Evolutionary conservation across 768 basidiomycete species (phyloP).

Genomic region (Cubamyces lactineus): DNA sequence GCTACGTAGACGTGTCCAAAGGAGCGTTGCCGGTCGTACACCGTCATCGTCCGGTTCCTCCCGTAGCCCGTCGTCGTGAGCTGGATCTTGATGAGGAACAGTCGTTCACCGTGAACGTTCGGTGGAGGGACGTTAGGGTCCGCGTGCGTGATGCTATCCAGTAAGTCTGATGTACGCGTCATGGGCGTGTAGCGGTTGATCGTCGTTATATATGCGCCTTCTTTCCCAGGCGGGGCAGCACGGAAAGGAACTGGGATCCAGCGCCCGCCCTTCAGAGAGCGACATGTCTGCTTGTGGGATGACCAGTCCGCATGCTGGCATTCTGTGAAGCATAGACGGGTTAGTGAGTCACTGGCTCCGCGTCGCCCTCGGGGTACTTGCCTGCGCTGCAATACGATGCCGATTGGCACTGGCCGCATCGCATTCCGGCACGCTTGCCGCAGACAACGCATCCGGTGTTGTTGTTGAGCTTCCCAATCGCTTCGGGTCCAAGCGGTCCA

Average conservation of each 20-base stretch:
- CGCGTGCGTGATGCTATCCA: not conserved
- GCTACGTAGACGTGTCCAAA: slow-evolving; percentile 39
- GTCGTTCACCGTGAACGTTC: slow-evolving; percentile 40
- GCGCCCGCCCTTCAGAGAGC: slow-evolving; percentile 42
- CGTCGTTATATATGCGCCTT: slow-evolving; percentile 8
- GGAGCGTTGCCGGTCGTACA: slow-evolving; percentile 46
- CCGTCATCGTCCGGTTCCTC: slow-evolving; percentile 27
- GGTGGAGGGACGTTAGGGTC: slow-evolving; percentile 25
- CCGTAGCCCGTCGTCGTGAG: slow-evolving; percentile 1
- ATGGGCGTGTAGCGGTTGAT: slow-evolving; percentile 28
- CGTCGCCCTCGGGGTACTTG: slow-evolving; percentile 2
- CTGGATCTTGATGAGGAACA: slow-evolving; percentile 47
- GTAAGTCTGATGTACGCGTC: slow-evolving; percentile 31
- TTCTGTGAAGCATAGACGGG: slow-evolving; percentile 25
- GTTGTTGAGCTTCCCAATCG: slow-evolving; percentile 41
- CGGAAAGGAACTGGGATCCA: slow-evolving; percentile 39
- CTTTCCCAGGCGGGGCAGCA: slow-evolving; percentile 12
- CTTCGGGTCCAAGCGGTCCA: slow-evolving; percentile 39
- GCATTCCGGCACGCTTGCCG: slow-evolving; percentile 38
- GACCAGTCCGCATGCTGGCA: slow-evolving; percentile 48
- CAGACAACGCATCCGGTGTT: slow-evolving; percentile 44
- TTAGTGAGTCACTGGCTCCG: not conserved
- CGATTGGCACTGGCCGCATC: slow-evolving; percentile 41
- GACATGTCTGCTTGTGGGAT: slow-evolving; percentile 41
- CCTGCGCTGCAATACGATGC: slow-evolving; percentile 43